Evolutionary conservation across 1,284 basidiomycete species (phyloP).

Genomic region (Trichosporon coremiiforme): DNA sequence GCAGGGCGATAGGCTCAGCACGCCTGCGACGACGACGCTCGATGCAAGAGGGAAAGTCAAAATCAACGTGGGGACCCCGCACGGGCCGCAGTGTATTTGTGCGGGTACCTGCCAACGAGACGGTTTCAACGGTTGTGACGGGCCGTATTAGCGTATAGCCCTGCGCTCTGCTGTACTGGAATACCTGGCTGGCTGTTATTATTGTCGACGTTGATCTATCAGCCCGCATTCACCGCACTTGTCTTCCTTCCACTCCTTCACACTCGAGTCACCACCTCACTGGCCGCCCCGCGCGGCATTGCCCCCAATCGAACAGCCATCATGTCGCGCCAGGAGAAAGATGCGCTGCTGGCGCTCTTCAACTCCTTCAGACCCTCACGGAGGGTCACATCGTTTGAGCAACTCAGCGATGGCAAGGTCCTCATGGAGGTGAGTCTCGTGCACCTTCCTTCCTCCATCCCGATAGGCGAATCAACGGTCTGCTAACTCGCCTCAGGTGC

Average conservation of each 20-base stretch:
- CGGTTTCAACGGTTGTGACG: constrained; percentile 7
- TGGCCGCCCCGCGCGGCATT: constrained; percentile 15
- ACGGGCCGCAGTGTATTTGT: constrained; percentile 12
- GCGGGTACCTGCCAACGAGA: constrained; percentile 18
- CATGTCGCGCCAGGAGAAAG: constrained; percentile 47
- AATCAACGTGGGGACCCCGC: constrained; percentile 15
- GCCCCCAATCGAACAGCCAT: not conserved
- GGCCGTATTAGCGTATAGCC: not conserved
- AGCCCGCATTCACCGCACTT: not conserved
- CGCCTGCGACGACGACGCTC: not conserved
- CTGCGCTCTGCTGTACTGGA: not conserved
- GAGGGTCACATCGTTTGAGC: constrained; percentile 44
- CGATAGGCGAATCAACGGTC: not conserved
- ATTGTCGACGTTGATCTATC: constrained; percentile 16
- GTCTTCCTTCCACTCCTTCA: not conserved
- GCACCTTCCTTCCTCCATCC: not conserved
- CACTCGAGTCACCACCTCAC: not conserved
- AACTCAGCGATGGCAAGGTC: constrained; percentile 50
- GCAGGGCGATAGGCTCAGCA: not conserved
- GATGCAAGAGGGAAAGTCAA: not conserved
- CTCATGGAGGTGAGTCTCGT: constrained; percentile 47
- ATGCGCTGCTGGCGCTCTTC: constrained; percentile 50
- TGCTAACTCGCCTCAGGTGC: constrained; percentile 24
- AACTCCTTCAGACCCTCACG: constrained; percentile 47
- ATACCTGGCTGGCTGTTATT: not conserved